These are phyloP conservation scores for Hanseniaspora occidentalis DNA, from an alignment of 805 yeast genomes.

Conservation along the genomic window DNA sequence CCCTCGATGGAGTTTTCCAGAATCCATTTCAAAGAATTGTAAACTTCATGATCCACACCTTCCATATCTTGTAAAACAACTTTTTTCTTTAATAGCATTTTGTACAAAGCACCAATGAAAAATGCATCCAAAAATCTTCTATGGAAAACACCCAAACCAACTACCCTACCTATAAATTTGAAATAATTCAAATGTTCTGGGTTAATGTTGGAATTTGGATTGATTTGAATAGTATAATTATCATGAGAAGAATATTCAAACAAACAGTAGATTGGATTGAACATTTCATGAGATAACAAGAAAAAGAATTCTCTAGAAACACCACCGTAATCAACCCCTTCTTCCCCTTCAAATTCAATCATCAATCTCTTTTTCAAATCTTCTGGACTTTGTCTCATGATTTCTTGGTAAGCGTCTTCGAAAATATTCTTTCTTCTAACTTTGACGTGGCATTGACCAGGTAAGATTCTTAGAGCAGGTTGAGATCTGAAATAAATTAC, in stretches of 20 bases:
- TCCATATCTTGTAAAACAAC: slow-evolving; percentile 96
- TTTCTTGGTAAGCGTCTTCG: slow-evolving; percentile 96
- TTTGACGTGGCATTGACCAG: slow-evolving; percentile 98
- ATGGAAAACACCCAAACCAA: slow-evolving; percentile 96
- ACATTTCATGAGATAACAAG: slow-evolving; percentile 94
- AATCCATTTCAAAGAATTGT: slow-evolving; percentile 91
- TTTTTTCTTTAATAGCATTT: slow-evolving; percentile 92
- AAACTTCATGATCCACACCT: slow-evolving; percentile 96
- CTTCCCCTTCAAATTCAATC: slow-evolving; percentile 99
- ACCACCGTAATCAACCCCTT: slow-evolving; percentile 99
- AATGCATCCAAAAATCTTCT: slow-evolving; percentile 95
- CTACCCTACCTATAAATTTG: slow-evolving; percentile 96
- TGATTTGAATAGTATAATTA: slow-evolving; percentile 93
- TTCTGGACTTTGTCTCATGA: slow-evolving; percentile 98
- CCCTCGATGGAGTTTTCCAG: slow-evolving; percentile 88
- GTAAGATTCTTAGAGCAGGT: slow-evolving; percentile 91
- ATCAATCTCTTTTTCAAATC: slow-evolving; percentile 93
- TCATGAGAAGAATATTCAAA: slow-evolving; percentile 97
- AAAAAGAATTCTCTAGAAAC: slow-evolving; percentile 97
- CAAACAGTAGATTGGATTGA: slow-evolving; percentile 93
- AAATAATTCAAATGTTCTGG: slow-evolving; percentile 97
- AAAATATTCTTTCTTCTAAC: slow-evolving; percentile 93
- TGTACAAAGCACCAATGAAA: slow-evolving; percentile 95
- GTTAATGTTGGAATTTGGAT: slow-evolving; percentile 92
- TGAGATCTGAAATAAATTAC: slow-evolving; percentile 96